A percentile compares a stretch with the other conserved stretches of the same genome.
Conservation (phyloP, 805 yeast genomes). For the Kazachstania africana region DNA sequence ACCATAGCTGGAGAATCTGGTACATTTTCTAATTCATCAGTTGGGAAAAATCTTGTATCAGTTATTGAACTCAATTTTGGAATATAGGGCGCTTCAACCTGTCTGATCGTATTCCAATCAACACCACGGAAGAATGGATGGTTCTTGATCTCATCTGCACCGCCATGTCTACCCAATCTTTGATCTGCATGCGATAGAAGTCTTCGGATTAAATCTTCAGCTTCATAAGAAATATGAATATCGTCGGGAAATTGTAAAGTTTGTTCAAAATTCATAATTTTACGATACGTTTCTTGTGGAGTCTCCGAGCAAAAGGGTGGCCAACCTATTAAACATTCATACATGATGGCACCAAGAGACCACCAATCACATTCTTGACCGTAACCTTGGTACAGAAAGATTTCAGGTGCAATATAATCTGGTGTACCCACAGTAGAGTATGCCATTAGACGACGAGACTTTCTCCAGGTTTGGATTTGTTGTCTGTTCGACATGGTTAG, state of each 20-base stretch:
- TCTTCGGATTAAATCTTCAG: constrained; percentile 73
- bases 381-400: constrained; percentile 83
- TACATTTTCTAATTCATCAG: constrained; percentile 88
- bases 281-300: constrained; percentile 86
- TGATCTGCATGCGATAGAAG: constrained; percentile 68
- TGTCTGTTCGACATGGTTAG: constrained; percentile 90
- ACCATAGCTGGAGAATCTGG: constrained; percentile 78
- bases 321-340: constrained; percentile 93
- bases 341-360: constrained; percentile 94
- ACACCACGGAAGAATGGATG: constrained; percentile 96
- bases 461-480: constrained; percentile 94
- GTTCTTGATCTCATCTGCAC: constrained; percentile 79
- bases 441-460: constrained; percentile 84
- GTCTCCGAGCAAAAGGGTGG: constrained; percentile 95
- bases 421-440: constrained; percentile 96
- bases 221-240: constrained; percentile 76
- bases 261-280: constrained; percentile 85
- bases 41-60: constrained; percentile 95
- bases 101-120: constrained; percentile 81
- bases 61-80: constrained; percentile 87
- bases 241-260: constrained; percentile 84
- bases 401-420: constrained; percentile 92
- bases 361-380: constrained; percentile 98
- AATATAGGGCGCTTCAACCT: constrained; percentile 85
- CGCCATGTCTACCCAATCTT: constrained; percentile 79